Percentiles rank a stretch among this genome's conserved stretches.
These are phyloP conservation scores for Hirsutella rhossiliensis DNA, from an alignment of 2,329 filamentous ascomycete genomes.

Conservation along the genomic window DNA sequence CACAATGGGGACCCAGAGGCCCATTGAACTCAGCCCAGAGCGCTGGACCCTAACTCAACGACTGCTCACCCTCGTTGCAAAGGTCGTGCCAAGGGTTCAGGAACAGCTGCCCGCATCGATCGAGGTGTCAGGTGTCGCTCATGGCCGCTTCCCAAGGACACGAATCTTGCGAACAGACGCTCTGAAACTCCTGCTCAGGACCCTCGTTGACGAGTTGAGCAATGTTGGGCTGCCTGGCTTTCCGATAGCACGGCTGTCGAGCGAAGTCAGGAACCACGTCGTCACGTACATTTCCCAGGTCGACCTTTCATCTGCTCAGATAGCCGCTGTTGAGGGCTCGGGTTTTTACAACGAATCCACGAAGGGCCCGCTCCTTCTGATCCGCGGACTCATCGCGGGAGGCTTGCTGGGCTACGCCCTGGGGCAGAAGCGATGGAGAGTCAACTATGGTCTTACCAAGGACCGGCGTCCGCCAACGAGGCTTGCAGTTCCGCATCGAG, in stretches of 20 bases:
- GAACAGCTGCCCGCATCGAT: slow-evolving; percentile 21
- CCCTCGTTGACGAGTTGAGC: not conserved
- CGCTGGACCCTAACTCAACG: slow-evolving; percentile 44
- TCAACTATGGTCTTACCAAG: slow-evolving; percentile 43
- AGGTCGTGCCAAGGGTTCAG: slow-evolving; percentile 17
- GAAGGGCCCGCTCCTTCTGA: slow-evolving; percentile 24
- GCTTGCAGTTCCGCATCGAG: slow-evolving; percentile 44
- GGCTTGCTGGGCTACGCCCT: slow-evolving; percentile 40
- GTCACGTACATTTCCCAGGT: not conserved
- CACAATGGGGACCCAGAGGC: slow-evolving; percentile 38
- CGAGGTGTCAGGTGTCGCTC: slow-evolving; percentile 20
- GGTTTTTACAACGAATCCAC: slow-evolving; percentile 17
- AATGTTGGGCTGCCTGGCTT: not conserved
- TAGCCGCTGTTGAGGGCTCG: not conserved
- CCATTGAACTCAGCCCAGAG: slow-evolving; percentile 36
- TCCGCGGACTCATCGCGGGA: slow-evolving; percentile 41
- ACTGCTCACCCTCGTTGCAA: slow-evolving; percentile 31
- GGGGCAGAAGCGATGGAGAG: slow-evolving; percentile 44
- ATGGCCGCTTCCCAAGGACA: slow-evolving; percentile 31
- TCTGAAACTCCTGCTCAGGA: not conserved
- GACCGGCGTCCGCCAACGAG: slow-evolving; percentile 20
- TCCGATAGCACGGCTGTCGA: not conserved
- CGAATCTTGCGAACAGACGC: slow-evolving; percentile 11
- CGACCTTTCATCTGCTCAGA: not conserved
- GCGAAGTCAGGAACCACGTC: not conserved